Evolutionary conservation across 495 filamentous ascomycete species (phyloP), one percentile per base, ranked within the genome.

Genomic region (Pseudotulostoma volvatum): DNA sequence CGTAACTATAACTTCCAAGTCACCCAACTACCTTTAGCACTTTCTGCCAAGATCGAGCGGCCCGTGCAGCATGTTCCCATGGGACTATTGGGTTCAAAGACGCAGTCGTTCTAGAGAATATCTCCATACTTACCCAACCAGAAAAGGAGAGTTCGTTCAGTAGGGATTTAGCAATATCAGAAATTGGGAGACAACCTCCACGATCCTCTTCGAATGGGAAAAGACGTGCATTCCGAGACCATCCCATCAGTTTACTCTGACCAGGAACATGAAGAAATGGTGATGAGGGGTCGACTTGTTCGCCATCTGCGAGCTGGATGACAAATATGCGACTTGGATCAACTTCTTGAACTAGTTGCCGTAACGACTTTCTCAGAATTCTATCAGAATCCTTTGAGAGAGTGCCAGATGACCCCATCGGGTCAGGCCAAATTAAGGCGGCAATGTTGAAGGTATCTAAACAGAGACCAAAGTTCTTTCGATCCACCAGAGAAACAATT

Each of bases 381-480:
- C 56, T 59, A 0, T 78, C 74, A 3, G 76, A 78, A 45, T 78
- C 65, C 8, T 60, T 50, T 0, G 64, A 71, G n/a, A n/a, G n/a
- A 19, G 60, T 59, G 2, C 82, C 78, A 0, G 61, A 50, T 4
- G 62, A 45, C 1, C 57, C 46, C 1, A 74, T 57, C 0, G 79
- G 79, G 44, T 90, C 80, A 1, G 77, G 82, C 46, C 76, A 90
- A 17, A 83, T 70, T 23, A 77, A 63, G 1, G 73, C 82, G 0
- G 77, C 76, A 33, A 86, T 81, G 57, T 90, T 84, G 56, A 81
- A 90, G 0, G 78, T 82, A 57, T 87, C 82, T 11, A 87, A 65
- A 56, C 80, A 85, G 38, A 83, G 59, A 7, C 81, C 83, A 44
- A 87, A 82, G 56, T 86, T 87, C 11, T 67, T 63, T 3, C 80